These are phyloP conservation scores for Aspergillus melleus DNA, from an alignment of 2,329 filamentous ascomycete species.

Conservation along the genomic window DNA sequence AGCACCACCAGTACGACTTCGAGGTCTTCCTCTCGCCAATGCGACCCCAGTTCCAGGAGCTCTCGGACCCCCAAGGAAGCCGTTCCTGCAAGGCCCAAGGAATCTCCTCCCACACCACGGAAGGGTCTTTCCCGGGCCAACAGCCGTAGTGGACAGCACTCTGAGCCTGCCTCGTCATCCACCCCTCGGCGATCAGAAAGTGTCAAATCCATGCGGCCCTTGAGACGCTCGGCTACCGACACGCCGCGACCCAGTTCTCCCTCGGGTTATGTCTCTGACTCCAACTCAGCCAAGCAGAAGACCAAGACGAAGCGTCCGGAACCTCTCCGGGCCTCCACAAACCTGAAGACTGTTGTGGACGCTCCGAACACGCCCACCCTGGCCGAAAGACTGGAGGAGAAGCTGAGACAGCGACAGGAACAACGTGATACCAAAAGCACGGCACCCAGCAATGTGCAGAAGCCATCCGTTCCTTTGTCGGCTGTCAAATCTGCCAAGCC, in stretches of 20 bases:
- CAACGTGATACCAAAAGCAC: conserved; percentile 19
- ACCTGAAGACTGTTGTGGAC: conserved; percentile 9
- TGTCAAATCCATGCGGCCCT: conserved; percentile 14
- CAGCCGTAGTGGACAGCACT: neutral
- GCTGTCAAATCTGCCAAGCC: neutral
- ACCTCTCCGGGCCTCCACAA: neutral
- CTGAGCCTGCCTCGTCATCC: conserved; percentile 1
- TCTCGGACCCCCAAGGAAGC: neutral
- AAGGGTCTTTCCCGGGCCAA: neutral
- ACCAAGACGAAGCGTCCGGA: neutral
- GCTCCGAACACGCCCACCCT: conserved; percentile 18
- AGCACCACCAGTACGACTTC: neutral
- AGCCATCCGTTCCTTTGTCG: neutral
- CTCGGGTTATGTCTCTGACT: conserved; percentile 26
- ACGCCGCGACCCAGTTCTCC: conserved; percentile 13
- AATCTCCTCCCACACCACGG: neutral
- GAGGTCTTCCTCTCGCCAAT: conserved; percentile 2
- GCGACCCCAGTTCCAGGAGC: neutral
- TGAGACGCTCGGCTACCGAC: conserved; percentile 5
- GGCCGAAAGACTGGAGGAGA: conserved; percentile 37
- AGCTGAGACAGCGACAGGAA: conserved; percentile 32
- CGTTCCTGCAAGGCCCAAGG: neutral
- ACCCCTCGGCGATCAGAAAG: conserved; percentile 20
- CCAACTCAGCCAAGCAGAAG: conserved; percentile 8
- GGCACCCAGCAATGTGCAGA: conserved; percentile 8